A percentile compares a stretch with the other conserved stretches of the same genome.
phyloP scores from a whole-genome alignment of 371 early-diverging fungal genomes.

The Nematocida homosporus region DNA sequence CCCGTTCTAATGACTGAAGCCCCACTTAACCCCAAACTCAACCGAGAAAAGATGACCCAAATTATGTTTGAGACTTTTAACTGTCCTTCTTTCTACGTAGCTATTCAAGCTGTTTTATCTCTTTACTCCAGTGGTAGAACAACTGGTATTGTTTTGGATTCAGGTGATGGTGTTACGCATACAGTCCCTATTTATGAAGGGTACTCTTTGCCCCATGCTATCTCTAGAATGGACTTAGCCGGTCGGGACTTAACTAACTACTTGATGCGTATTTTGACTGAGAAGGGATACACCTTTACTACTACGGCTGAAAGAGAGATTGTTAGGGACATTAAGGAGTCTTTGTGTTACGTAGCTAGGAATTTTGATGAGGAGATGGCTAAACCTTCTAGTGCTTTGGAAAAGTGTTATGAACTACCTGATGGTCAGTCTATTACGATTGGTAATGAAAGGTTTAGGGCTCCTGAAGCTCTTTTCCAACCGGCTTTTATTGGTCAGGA shows the following conservation, averaged over 20 bases:
- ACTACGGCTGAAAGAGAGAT: slow-evolving; percentile 99
- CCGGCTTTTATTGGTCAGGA: slow-evolving; percentile 85
- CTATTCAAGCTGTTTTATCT: slow-evolving; percentile 94
- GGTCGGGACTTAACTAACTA: slow-evolving; percentile 95
- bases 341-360: slow-evolving; percentile 94
- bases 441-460: slow-evolving; percentile 91
- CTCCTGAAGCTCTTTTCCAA: slow-evolving; percentile 97
- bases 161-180: slow-evolving; percentile 99
- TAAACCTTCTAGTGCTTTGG: slow-evolving; percentile 74
- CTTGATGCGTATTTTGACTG: slow-evolving; percentile 88
- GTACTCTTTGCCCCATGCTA: slow-evolving; percentile 92
- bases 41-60: slow-evolving; percentile 99
- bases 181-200: slow-evolving; percentile 99
- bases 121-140: slow-evolving; percentile 97
- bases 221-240: slow-evolving; percentile 86
- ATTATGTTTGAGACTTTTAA: slow-evolving; percentile 99
- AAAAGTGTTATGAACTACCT: slow-evolving; percentile 92
- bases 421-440: slow-evolving; percentile 97
- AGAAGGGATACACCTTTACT: slow-evolving; percentile 94
- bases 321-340: slow-evolving; percentile 99
- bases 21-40: slow-evolving; percentile 97
- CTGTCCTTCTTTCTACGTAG: slow-evolving; percentile 93
- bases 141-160: slow-evolving; percentile 99
- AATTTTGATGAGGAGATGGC: slow-evolving; percentile 96
- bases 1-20: slow-evolving; percentile 97